Conservation (phyloP, 768 basidiomycete genomes). For the Boletus bicolor region DNA sequence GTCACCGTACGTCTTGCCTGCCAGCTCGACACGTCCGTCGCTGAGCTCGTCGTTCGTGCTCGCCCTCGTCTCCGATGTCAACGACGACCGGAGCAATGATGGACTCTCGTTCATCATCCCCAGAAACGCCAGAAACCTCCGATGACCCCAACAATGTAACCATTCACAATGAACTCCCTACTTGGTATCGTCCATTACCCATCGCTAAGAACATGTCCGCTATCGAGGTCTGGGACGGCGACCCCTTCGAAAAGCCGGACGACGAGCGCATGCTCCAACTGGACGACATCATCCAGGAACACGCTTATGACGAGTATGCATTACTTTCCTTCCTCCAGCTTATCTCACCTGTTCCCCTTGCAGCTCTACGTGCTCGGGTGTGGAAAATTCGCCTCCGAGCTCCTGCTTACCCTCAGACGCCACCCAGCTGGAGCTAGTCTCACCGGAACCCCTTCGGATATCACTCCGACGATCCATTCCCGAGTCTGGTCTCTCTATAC, state of each 20-base stretch:
- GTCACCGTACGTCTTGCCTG: background rate
- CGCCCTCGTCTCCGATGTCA: conserved; percentile 43
- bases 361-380: conserved; percentile 20
- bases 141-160: conserved; percentile 50
- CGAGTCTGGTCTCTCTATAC: conserved; percentile 32
- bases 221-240: conserved; percentile 43
- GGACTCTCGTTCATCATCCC: conserved; percentile 70
- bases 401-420: conserved; percentile 23
- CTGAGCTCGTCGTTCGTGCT: conserved; percentile 5
- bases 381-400: conserved; percentile 17
- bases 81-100: conserved; percentile 50
- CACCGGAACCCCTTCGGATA: conserved; percentile 31
- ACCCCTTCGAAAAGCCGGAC: conserved; percentile 46
- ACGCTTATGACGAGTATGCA: conserved; percentile 73
- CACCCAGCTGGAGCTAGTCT: conserved; percentile 35
- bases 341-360: background rate
- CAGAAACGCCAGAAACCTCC: conserved; percentile 62
- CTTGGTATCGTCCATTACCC: conserved; percentile 57
- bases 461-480: conserved; percentile 29
- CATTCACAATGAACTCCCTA: conserved; percentile 48
- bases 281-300: conserved; percentile 71
- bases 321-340: conserved; percentile 11
- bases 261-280: conserved; percentile 58
- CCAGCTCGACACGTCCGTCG: background rate
- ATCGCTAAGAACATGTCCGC: conserved; percentile 39